Percentiles rank a stretch among this genome's conserved stretches.
phyloP scores from a whole-genome alignment of 768 basidiomycete species.

The Boletus rex-veris region DNA sequence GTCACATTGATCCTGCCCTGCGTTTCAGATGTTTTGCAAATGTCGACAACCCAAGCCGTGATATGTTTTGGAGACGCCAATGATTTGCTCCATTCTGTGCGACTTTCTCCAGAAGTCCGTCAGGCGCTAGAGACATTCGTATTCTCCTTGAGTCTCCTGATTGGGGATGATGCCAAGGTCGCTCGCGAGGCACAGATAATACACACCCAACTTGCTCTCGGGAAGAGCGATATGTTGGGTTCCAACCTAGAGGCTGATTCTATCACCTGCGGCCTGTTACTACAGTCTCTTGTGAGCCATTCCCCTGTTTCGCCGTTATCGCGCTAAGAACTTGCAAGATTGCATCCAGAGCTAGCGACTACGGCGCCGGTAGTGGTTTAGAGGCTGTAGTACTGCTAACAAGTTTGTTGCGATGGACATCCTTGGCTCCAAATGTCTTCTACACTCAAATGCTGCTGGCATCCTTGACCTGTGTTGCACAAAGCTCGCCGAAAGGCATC shows the following conservation, averaged over 20 bases:
- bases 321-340: slow-evolving; percentile 40
- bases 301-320: background rate
- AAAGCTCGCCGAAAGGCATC: slow-evolving; percentile 37
- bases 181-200: slow-evolving; percentile 71
- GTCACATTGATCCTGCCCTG: slow-evolving; percentile 59
- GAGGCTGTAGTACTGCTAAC: slow-evolving; percentile 54
- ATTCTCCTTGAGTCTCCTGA: slow-evolving; percentile 54
- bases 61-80: slow-evolving; percentile 46
- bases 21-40: slow-evolving; percentile 57
- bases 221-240: slow-evolving; percentile 54
- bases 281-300: slow-evolving; percentile 56
- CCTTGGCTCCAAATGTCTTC: slow-evolving; percentile 60
- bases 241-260: slow-evolving; percentile 63
- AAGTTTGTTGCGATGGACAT: slow-evolving; percentile 56
- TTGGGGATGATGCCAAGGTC: slow-evolving; percentile 68
- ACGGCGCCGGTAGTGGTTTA: slow-evolving; percentile 57
- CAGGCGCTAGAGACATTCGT: slow-evolving; percentile 58
- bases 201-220: slow-evolving; percentile 59
- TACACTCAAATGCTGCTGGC: slow-evolving; percentile 66
- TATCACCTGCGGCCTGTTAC: slow-evolving; percentile 56
- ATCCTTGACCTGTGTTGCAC: slow-evolving; percentile 59
- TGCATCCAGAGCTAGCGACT: slow-evolving; percentile 52
- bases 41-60: slow-evolving; percentile 60
- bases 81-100: slow-evolving; percentile 49
- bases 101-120: slow-evolving; percentile 50